Conservation (phyloP, 1,139 yeast species). For the Scheffersomyces quercinus region DNA sequence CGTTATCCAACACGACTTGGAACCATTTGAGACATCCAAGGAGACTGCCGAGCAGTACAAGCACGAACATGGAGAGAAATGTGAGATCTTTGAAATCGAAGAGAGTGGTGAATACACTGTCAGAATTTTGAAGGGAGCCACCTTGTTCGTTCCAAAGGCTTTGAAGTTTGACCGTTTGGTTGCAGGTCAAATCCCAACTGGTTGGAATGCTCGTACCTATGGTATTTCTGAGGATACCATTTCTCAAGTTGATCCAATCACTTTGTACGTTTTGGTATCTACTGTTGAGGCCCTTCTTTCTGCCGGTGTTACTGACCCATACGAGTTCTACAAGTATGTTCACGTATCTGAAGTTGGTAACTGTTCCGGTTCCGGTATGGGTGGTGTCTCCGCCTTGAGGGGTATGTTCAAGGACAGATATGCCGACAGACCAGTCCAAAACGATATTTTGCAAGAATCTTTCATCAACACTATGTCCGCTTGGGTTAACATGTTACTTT, state of each 20-base stretch:
- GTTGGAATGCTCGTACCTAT: slow-evolving; percentile 94
- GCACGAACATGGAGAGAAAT: slow-evolving; percentile 90
- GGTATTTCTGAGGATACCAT: slow-evolving; percentile 95
- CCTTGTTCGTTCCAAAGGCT: slow-evolving; percentile 91
- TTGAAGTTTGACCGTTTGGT: slow-evolving; percentile 92
- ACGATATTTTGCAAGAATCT: slow-evolving; percentile 95
- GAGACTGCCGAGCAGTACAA: slow-evolving; percentile 95
- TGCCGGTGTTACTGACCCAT: slow-evolving; percentile 96
- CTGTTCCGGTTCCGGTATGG: slow-evolving; percentile 99
- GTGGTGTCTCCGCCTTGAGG: slow-evolving; percentile 95
- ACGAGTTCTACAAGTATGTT: slow-evolving; percentile 96
- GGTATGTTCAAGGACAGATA: slow-evolving; percentile 98
- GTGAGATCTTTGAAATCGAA: slow-evolving; percentile 86
- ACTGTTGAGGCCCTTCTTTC: slow-evolving; percentile 92
- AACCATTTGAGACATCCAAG: slow-evolving; percentile 91
- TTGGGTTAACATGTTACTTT: slow-evolving; percentile 97
- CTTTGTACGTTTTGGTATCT: slow-evolving; percentile 87
- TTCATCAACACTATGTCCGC: slow-evolving; percentile 99
- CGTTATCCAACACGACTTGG: slow-evolving; percentile 92
- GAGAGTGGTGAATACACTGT: slow-evolving; percentile 93
- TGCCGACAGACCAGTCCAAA: slow-evolving; percentile 90
- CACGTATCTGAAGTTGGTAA: slow-evolving; percentile 98
- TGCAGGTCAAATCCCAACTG: slow-evolving; percentile 98
- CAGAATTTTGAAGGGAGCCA: slow-evolving; percentile 88
- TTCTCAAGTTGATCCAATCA: slow-evolving; percentile 93